Percentiles rank a stretch among this genome's conserved stretches.
Conservation (phyloP, 192 early-diverging fungal genomes). For the Funneliformis mosseae region DNA sequence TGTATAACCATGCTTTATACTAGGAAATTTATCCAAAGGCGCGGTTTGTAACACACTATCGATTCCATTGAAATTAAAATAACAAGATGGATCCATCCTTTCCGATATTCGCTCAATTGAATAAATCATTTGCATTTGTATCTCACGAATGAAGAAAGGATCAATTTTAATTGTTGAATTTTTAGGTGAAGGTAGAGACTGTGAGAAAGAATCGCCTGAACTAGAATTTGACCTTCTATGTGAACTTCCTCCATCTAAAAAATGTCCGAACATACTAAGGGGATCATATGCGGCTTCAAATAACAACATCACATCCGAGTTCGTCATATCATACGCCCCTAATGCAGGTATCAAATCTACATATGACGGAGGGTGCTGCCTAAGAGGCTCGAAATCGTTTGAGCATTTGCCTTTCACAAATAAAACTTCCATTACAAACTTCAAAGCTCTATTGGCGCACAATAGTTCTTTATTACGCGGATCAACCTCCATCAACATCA, state of each 20-base stretch:
- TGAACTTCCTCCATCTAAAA: conserved; percentile 25
- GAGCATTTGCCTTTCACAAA: conserved; percentile 38
- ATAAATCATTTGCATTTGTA: conserved; percentile 50
- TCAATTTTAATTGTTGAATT: conserved; percentile 33
- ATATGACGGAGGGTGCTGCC: conserved; percentile 39
- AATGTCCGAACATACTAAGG: conserved; percentile 40
- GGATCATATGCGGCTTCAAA: conserved; percentile 49
- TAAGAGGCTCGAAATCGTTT: conserved; percentile 26
- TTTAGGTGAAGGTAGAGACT: background rate
- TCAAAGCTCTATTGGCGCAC: conserved; percentile 39
- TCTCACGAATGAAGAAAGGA: conserved; percentile 46
- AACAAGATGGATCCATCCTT: conserved; percentile 46
- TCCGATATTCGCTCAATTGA: conserved; percentile 49
- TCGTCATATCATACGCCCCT: conserved; percentile 47
- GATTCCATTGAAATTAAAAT: conserved; percentile 48
- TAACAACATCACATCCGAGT: conserved; percentile 39
- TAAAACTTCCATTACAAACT: conserved; percentile 44
- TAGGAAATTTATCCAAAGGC: conserved; percentile 41
- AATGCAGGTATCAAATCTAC: conserved; percentile 47
- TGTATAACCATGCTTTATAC: conserved; percentile 44
- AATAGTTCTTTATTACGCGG: conserved; percentile 48
- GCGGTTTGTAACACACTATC: conserved; percentile 40
- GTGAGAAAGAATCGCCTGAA: background rate
- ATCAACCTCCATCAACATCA: conserved; percentile 50
- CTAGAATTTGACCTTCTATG: conserved; percentile 32